Conservation (phyloP, 208 protist genomes). For the Wallacemonas sp. region DNA sequence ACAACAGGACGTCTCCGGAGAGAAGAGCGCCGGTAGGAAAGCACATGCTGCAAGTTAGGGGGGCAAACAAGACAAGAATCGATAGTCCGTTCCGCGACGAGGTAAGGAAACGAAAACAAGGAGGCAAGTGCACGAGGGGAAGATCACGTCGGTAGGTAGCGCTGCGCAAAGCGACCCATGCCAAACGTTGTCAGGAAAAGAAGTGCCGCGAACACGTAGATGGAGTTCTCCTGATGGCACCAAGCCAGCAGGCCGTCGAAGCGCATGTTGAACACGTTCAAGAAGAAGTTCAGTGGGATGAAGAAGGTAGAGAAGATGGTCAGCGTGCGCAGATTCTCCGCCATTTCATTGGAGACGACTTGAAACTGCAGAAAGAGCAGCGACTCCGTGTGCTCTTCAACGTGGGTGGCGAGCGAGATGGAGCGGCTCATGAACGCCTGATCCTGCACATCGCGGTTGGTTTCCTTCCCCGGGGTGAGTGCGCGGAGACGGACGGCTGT, state of each 20-base stretch:
- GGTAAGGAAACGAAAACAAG: not conserved
- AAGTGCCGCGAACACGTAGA: conserved; percentile 22
- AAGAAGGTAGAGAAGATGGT: conserved; percentile 72
- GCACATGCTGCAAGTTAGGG: too few species aligned
- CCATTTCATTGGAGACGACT: conserved; percentile 51
- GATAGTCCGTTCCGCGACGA: too few species aligned
- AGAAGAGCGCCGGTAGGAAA: too few species aligned
- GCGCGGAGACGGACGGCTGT: conserved; percentile 4
- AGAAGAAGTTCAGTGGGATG: conserved; percentile 62
- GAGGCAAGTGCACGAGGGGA: too few species aligned
- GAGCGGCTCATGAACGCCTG: conserved; percentile 9
- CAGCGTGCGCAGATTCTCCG: conserved; percentile 55
- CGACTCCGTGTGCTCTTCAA: conserved; percentile 62
- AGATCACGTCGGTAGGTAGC: not conserved
- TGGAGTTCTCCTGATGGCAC: conserved; percentile 8
- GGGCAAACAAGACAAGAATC: conserved; percentile 1
- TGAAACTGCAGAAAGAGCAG: conserved; percentile 62
- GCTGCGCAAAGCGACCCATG: conserved; percentile 30
- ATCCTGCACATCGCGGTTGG: conserved; percentile 2
- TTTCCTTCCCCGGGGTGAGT: not conserved
- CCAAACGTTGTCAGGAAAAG: conserved; percentile 22
- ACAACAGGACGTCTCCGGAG: too few species aligned
- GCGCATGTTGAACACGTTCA: conserved; percentile 45
- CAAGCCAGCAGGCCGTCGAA: conserved; percentile 24
- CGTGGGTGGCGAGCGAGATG: conserved; percentile 36